A percentile compares a stretch with the other conserved stretches of the same genome.
These are phyloP conservation scores for Primulina huaijiensis DNA, from an alignment of 257 asterid species.

Conservation along the genomic window DNA sequence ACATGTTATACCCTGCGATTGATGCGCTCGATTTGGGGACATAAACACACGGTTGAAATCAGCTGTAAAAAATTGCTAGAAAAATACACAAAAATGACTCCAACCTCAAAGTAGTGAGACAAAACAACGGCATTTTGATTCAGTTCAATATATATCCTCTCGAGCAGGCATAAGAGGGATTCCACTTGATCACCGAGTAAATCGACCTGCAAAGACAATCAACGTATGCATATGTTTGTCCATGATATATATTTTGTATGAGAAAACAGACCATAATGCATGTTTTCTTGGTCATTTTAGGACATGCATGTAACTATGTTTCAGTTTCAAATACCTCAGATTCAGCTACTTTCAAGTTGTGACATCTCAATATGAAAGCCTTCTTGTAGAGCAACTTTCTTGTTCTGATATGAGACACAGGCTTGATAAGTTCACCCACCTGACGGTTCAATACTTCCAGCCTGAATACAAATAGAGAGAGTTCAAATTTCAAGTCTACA, in stretches of 20 bases:
- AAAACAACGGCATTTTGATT: constrained; percentile 43
- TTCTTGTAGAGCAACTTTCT: constrained; percentile 53
- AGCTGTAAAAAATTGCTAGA: no score
- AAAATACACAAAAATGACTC: not conserved
- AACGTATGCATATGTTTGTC: not conserved
- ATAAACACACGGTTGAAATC: no score
- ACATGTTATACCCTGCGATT: no score
- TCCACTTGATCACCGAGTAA: constrained; percentile 81
- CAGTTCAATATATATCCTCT: constrained; percentile 45
- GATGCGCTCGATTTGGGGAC: no score
- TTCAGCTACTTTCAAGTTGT: constrained; percentile 64
- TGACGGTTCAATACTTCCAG: constrained; percentile 44
- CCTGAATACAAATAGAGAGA: constrained; percentile 34
- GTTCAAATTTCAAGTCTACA: not conserved
- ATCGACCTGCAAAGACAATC: constrained; percentile 53
- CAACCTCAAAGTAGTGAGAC: constrained; percentile 45
- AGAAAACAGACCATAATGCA: no score
- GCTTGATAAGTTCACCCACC: constrained; percentile 35
- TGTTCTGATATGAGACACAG: constrained; percentile 31
- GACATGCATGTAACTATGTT: not conserved
- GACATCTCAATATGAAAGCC: constrained; percentile 68
- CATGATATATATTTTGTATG: no score
- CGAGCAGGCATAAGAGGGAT: constrained; percentile 45
- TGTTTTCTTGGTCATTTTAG: no score
- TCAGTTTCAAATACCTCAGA: constrained; percentile 47